These are phyloP conservation scores for Ceratocystis variospora DNA, from an alignment of 2,329 filamentous ascomycete genomes.

Conservation along the genomic window DNA sequence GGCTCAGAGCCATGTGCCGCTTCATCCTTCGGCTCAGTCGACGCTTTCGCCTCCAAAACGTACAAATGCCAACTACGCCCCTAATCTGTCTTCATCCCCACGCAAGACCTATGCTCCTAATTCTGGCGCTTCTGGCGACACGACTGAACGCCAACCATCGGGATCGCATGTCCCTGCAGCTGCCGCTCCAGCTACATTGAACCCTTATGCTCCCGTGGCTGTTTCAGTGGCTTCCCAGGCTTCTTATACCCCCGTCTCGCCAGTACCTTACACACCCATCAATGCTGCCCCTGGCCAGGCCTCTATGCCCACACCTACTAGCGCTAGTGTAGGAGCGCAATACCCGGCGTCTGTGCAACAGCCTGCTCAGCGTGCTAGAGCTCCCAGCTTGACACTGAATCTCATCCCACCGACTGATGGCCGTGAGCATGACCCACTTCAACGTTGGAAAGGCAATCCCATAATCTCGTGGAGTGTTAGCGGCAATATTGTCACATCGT, in stretches of 20 bases:
- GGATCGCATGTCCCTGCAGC: conserved; percentile 34
- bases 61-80: conserved; percentile 35
- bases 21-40: conserved; percentile 26
- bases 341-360: conserved; percentile 17
- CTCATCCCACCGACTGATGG: conserved; percentile 51
- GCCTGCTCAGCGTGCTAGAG: conserved; percentile 32
- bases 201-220: not conserved
- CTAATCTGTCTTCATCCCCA: conserved; percentile 7
- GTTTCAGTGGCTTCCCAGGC: not conserved
- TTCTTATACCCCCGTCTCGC: not conserved
- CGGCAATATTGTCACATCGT: conserved; percentile 67
- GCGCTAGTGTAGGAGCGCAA: conserved; percentile 13
- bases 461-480: conserved; percentile 81
- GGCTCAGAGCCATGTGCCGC: conserved; percentile 21
- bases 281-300: conserved; percentile 21
- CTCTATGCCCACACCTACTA: conserved; percentile 11
- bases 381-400: conserved; percentile 42
- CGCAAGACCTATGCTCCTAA: conserved; percentile 11
- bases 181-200: conserved; percentile 25
- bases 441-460: conserved; percentile 83
- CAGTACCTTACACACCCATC: not conserved
- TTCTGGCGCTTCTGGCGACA: not conserved
- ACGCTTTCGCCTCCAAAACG: conserved; percentile 45
- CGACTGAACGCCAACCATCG: conserved; percentile 37
- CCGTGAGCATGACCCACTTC: conserved; percentile 58